Evolutionary conservation across 139 green algal species (phyloP).

Genomic region (Chlorella vulgaris): DNA sequence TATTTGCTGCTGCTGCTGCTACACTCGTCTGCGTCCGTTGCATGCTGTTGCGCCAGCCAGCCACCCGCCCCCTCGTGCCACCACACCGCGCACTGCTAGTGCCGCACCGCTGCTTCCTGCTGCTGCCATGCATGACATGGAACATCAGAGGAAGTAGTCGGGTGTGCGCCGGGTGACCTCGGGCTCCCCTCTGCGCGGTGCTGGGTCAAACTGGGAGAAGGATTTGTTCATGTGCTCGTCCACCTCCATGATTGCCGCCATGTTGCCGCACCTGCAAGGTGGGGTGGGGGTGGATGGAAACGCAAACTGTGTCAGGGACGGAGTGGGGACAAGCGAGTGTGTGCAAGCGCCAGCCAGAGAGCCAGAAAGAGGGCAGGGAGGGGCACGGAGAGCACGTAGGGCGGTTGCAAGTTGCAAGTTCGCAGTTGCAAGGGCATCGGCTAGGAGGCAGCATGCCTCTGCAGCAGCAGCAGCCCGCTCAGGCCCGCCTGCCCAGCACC

Average conservation of each 20-base stretch:
- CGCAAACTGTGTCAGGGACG: background rate
- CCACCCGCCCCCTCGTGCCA: too few relatives aligned
- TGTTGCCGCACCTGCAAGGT: conserved; percentile 84
- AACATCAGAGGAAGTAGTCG: conserved; percentile 91
- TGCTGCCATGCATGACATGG: background rate
- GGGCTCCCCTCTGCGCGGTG: conserved; percentile 88
- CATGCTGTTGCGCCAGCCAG: too few relatives aligned
- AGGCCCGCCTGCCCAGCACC: too few relatives aligned
- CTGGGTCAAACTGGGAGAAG: conserved; percentile 98
- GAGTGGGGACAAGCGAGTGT: background rate
- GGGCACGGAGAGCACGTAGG: too few relatives aligned
- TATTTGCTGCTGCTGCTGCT: too few relatives aligned
- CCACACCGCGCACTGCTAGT: too few relatives aligned
- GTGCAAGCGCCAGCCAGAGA: too few relatives aligned
- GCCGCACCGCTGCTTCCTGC: background rate
- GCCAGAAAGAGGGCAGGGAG: too few relatives aligned
- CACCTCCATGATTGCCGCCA: conserved; percentile 99
- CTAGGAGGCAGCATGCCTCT: too few relatives aligned
- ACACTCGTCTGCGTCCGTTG: too few relatives aligned
- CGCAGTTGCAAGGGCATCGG: too few relatives aligned
- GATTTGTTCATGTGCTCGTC: conserved; percentile 85
- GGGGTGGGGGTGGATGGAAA: background rate
- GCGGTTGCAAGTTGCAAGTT: background rate
- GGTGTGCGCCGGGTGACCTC: conserved; percentile 87
- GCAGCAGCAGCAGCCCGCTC: too few relatives aligned